A percentile compares a stretch with the other conserved stretches of the same genome.
Evolutionary conservation across 768 basidiomycete genomes (phyloP).

Genomic region (Termitomyces sp.): DNA sequence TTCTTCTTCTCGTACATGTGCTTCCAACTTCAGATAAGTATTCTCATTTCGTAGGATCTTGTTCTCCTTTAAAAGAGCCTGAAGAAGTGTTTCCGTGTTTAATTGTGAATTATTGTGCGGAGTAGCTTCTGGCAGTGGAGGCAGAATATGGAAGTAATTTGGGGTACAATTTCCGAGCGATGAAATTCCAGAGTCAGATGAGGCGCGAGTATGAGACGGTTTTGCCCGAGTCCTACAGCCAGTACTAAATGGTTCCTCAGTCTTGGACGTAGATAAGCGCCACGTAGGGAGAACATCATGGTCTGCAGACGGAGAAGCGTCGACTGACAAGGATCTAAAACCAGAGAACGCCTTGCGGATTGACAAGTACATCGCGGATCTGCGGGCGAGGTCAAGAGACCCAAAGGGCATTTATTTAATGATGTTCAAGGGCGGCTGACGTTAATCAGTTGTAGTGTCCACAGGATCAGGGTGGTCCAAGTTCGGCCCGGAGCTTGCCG

Average conservation of each 20-base stretch:
- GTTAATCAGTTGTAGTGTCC: neutral
- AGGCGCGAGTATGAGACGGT: neutral
- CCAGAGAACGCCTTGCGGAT: conserved; percentile 13
- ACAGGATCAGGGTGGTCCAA: too few relatives aligned
- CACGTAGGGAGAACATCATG: neutral
- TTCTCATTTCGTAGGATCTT: conserved; percentile 15
- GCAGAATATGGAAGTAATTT: neutral
- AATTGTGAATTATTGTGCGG: neutral
- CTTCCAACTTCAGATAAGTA: conserved; percentile 19
- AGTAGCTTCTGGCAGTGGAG: neutral
- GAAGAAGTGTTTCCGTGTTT: neutral
- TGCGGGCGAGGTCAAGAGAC: neutral
- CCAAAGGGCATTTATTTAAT: neutral
- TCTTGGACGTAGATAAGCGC: conserved; percentile 8
- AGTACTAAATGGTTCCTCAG: conserved; percentile 1
- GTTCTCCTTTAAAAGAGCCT: conserved; percentile 24
- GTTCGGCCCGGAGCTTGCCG: conserved; percentile 12
- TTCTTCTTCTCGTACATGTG: conserved; percentile 20
- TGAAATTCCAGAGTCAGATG: neutral
- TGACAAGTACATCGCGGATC: conserved; percentile 11
- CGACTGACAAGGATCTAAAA: conserved; percentile 6
- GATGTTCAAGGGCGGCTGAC: neutral
- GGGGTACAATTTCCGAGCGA: neutral
- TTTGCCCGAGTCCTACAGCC: neutral
- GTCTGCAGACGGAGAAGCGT: neutral